These are phyloP conservation scores for Starmerella etchellsii DNA, from an alignment of 805 yeast species.

Conservation along the genomic window DNA sequence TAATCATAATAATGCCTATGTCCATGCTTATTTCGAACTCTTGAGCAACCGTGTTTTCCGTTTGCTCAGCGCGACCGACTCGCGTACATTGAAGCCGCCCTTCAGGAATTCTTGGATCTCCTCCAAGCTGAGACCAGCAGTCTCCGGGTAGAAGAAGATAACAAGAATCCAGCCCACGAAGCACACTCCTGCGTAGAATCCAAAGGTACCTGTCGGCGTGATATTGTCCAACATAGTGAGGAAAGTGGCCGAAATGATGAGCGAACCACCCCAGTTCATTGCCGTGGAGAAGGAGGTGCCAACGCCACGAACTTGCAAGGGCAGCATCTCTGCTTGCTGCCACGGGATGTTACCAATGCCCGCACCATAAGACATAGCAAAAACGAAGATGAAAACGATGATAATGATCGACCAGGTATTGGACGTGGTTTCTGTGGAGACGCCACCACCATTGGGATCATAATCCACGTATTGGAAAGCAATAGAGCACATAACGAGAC, in stretches of 20 bases:
- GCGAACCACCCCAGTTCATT: constrained; percentile 89
- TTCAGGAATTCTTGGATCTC: constrained; percentile 73
- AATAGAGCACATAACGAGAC: constrained; percentile 69
- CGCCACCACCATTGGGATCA: constrained; percentile 38
- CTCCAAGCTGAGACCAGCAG: constrained; percentile 79
- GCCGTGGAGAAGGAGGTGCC: constrained; percentile 88
- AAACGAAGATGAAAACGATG: constrained; percentile 72
- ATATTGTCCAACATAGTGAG: constrained; percentile 86
- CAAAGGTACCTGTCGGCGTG: constrained; percentile 91
- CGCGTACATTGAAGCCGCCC: constrained; percentile 76
- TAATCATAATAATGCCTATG: too few species aligned
- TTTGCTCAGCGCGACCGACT: constrained; percentile 41
- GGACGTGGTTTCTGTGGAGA: constrained; percentile 15
- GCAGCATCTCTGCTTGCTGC: constrained; percentile 94
- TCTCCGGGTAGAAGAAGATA: constrained; percentile 81
- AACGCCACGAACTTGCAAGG: constrained; percentile 83
- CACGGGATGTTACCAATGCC: constrained; percentile 98
- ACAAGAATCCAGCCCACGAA: constrained; percentile 59
- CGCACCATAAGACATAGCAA: constrained; percentile 79
- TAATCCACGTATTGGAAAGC: constrained; percentile 80
- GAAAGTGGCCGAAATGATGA: constrained; percentile 81
- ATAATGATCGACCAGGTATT: constrained; percentile 72
- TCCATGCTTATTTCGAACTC: not conserved
- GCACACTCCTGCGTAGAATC: constrained; percentile 76
- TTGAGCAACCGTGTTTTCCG: constrained; percentile 16